These are phyloP conservation scores for Asclepias syriaca DNA, from an alignment of 257 asterid genomes.

Conservation along the genomic window DNA sequence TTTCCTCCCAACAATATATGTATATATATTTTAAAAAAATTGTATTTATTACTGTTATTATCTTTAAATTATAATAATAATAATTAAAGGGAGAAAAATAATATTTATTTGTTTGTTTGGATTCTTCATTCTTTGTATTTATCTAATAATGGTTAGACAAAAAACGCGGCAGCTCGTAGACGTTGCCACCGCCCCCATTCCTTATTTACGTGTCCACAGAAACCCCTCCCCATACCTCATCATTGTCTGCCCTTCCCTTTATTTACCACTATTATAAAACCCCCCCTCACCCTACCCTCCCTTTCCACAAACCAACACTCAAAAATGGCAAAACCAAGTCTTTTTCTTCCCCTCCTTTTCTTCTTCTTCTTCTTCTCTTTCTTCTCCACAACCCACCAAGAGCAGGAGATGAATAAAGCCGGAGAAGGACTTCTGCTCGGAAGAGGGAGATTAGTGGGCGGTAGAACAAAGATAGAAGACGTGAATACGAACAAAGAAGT, in stretches of 20 bases:
- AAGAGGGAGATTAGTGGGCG: constrained; percentile 42
- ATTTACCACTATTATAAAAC: not conserved
- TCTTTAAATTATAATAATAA: too few species aligned
- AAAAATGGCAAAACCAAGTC: constrained; percentile 16
- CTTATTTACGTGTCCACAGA: not conserved
- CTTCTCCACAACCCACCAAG: not conserved
- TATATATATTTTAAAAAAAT: too few species aligned
- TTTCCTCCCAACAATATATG: too few species aligned
- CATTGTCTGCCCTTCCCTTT: not conserved
- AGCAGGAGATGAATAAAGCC: too few species aligned
- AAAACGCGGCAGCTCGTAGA: not conserved
- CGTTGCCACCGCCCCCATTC: not conserved
- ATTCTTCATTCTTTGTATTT: not conserved
- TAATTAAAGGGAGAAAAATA: too few species aligned
- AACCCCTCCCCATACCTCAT: not conserved
- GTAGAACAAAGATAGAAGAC: constrained; percentile 33
- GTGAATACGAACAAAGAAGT: constrained; percentile 43
- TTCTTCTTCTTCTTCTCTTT: constrained; percentile 21
- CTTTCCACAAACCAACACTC: not conserved
- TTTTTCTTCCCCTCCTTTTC: not conserved
- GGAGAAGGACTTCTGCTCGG: too few species aligned
- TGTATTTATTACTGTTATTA: too few species aligned
- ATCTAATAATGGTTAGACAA: not conserved
- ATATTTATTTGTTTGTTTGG: not conserved
- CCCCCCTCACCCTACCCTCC: constrained; percentile 2